Evolutionary conservation across 2,329 filamentous ascomycete species (phyloP).

Genomic region (Huntiella omanensis): DNA sequence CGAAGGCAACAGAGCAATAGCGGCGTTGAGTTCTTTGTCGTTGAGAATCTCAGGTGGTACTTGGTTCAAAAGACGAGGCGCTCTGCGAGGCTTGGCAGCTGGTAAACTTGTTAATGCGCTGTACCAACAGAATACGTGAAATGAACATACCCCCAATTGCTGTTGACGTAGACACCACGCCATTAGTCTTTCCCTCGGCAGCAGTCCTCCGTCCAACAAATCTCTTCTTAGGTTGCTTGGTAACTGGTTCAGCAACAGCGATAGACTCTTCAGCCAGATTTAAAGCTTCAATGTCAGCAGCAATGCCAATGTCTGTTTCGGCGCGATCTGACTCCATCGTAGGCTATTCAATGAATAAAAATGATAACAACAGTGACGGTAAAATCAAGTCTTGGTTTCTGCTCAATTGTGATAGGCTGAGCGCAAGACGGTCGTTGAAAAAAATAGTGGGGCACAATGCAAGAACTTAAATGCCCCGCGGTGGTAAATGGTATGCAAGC

Average conservation of each 20-base stretch:
- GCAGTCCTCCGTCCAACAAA: conserved; percentile 75
- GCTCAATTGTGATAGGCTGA: conserved; percentile 4
- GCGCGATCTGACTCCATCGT: conserved; percentile 61
- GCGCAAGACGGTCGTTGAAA: conserved; percentile 3
- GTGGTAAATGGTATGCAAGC: neutral
- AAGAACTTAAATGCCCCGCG: conserved; percentile 9
- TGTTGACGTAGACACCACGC: conserved; percentile 7
- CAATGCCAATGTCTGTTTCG: conserved; percentile 50
- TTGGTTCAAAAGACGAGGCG: conserved; percentile 71
- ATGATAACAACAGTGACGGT: neutral
- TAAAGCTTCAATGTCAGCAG: conserved; percentile 39
- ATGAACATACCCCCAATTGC: conserved; percentile 8
- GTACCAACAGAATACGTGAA: neutral
- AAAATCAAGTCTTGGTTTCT: neutral
- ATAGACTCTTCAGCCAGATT: conserved; percentile 15
- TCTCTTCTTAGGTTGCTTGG: conserved; percentile 67
- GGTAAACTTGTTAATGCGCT: neutral
- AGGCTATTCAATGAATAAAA: neutral
- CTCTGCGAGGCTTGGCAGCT: conserved; percentile 55
- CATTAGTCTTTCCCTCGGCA: conserved; percentile 23
- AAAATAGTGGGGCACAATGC: conserved; percentile 10
- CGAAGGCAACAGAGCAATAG: conserved; percentile 68
- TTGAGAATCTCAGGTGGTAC: conserved; percentile 75
- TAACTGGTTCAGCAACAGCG: neutral
- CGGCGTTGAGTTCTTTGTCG: conserved; percentile 68